These are phyloP conservation scores for Xylaria sp. DNA, from an alignment of 2,329 filamentous ascomycete species.

Conservation along the genomic window DNA sequence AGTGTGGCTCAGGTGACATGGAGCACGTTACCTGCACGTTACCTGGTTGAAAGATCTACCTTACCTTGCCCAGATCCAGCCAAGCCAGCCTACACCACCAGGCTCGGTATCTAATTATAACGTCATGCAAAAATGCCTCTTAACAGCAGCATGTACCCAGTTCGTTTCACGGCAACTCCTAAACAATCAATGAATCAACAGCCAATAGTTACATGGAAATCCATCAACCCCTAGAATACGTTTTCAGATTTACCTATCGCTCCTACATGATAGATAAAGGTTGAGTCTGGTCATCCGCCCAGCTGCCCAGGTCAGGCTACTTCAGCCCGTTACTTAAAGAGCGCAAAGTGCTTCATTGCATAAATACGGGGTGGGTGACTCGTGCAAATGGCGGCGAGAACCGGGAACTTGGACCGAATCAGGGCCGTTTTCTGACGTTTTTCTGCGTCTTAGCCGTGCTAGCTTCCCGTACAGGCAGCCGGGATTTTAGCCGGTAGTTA, in stretches of 20 bases:
- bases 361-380: constrained; percentile 15
- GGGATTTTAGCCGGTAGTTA: constrained; percentile 46
- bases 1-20: constrained; percentile 3
- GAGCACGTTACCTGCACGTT: too few relatives aligned
- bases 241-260: not conserved
- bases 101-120: too few relatives aligned
- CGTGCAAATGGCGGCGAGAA: constrained; percentile 38
- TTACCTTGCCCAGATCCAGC: too few relatives aligned
- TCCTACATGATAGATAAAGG: not conserved
- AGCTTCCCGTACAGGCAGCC: constrained; percentile 37
- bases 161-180: not conserved
- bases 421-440: constrained; percentile 29
- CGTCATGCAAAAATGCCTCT: not conserved
- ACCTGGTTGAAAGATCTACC: too few relatives aligned
- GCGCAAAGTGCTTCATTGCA: constrained; percentile 22
- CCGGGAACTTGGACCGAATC: constrained; percentile 43
- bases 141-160: not conserved
- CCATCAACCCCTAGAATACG: not conserved
- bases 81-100: too few relatives aligned
- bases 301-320: not conserved
- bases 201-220: not conserved
- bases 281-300: not conserved
- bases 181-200: not conserved
- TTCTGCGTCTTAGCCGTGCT: constrained; percentile 22
- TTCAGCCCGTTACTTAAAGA: not conserved